Percentiles rank a stretch among this genome's conserved stretches.
phyloP scores from a whole-genome alignment of 768 basidiomycete species.

The Pulveroboletus sp. region DNA sequence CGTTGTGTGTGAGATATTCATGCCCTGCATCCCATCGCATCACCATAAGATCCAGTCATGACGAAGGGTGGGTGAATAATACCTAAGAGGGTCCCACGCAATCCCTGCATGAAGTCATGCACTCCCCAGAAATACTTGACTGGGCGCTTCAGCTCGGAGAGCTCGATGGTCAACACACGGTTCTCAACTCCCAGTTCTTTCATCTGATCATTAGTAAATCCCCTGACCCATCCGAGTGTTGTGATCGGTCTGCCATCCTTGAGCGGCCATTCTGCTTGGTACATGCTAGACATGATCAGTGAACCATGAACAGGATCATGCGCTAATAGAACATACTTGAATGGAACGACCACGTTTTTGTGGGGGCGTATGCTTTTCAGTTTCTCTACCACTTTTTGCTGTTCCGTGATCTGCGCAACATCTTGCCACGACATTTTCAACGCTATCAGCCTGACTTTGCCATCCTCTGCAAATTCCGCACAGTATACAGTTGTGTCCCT shows the following conservation, averaged over 20 bases:
- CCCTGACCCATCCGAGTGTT: constrained; percentile 6
- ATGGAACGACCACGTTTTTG: background rate
- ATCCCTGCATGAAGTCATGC: constrained; percentile 17
- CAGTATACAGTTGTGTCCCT: constrained; percentile 7
- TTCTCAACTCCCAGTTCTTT: background rate
- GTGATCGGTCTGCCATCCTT: background rate
- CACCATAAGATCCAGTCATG: background rate
- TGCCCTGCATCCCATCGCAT: constrained; percentile 7
- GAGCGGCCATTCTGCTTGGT: background rate
- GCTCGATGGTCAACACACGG: background rate
- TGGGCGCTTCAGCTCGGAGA: constrained; percentile 6
- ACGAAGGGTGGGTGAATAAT: background rate
- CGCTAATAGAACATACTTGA: background rate
- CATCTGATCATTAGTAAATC: background rate
- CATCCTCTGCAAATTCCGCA: background rate
- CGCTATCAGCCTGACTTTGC: background rate
- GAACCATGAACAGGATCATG: background rate
- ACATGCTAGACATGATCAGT: constrained; percentile 1
- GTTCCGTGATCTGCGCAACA: background rate
- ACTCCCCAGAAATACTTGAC: constrained; percentile 16
- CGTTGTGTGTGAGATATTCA: constrained; percentile 11
- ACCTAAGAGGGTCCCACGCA: constrained; percentile 15
- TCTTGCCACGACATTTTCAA: constrained; percentile 13
- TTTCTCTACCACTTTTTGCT: background rate
- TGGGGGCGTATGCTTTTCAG: background rate